Evolutionary conservation across 441 rosid genomes (phyloP), one percentile per base, ranked within the genome.

Genomic region (Jatropha podagrica): DNA sequence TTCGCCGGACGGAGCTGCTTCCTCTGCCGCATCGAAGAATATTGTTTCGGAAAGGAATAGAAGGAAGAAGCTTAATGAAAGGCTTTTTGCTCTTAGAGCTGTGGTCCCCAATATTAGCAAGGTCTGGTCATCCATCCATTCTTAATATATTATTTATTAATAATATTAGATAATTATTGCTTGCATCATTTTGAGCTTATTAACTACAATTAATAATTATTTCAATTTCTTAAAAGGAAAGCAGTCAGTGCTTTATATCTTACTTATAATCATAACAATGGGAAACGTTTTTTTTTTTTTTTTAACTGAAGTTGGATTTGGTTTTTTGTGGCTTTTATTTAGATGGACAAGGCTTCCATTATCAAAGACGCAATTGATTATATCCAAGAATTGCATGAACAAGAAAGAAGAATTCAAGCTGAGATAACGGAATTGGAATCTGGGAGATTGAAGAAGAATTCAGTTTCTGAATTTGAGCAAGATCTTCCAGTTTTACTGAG

Each of bases 281-380:
- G 44, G 0, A 12, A 62, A 18, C 23, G 5, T 18, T 18, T 13
- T 18, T 12, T 13, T 14, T 38, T 26, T 10, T 32, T 44, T 20
- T 54, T 8, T 42, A 0, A 17, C 7, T 17, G 23, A 61, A 3
- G 63, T 32, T 37, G 65, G 9, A 14, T 13, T 32, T 62, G 9
- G 65, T 4, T 38, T 11, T 27, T 13, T 32, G 10, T 15, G 32
- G 65, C 10, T 62, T 17, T 37, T 32, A 14, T 78, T 2, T 75
- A 95, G 99, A 95, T 95, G 99, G 99, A 95, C 78, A 95, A 92
- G 87, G 99, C 99, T 23, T 95, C 99, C 17, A 95, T 93, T 79
- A 85, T 95, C 75, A 95, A 91, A 77, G 99, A 95, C 32, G 98
- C 99, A 3, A 95, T 95, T 20, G 88, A 88, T 68, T 93, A 95